Evolutionary conservation across 495 filamentous ascomycete genomes (phyloP).

Genomic region (Aspergillus coremiiformis): DNA sequence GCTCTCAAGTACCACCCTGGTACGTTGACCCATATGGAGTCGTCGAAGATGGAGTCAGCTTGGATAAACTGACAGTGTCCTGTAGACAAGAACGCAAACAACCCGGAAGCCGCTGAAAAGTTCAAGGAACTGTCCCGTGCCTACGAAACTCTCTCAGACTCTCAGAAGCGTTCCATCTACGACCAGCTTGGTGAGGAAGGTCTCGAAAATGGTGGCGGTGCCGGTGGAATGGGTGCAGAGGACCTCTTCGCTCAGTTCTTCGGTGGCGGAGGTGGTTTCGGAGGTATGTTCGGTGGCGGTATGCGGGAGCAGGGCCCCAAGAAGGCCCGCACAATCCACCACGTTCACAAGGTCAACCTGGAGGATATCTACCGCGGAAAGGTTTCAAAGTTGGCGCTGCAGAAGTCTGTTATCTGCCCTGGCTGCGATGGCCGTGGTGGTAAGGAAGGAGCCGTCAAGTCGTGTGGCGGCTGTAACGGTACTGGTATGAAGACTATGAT

Average conservation of each 20-base stretch:
- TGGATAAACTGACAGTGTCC: slow-evolving; percentile 5
- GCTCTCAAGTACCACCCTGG: slow-evolving; percentile 89
- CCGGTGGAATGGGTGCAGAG: slow-evolving; percentile 88
- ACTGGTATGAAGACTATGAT: slow-evolving; percentile 99
- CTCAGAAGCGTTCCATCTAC: slow-evolving; percentile 84
- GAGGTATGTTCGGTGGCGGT: slow-evolving; percentile 78
- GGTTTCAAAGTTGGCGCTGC: slow-evolving; percentile 91
- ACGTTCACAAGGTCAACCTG: slow-evolving; percentile 94
- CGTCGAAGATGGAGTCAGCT: background rate
- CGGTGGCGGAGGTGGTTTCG: slow-evolving; percentile 74
- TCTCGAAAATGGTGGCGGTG: slow-evolving; percentile 76
- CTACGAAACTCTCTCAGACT: slow-evolving; percentile 87
- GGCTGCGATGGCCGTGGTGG: slow-evolving; percentile 94
- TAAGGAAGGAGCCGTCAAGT: slow-evolving; percentile 92
- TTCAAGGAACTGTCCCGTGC: slow-evolving; percentile 97
- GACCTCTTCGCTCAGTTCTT: slow-evolving; percentile 99
- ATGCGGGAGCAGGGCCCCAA: slow-evolving; percentile 79
- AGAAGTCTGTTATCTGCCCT: slow-evolving; percentile 94
- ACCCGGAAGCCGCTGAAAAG: slow-evolving; percentile 88
- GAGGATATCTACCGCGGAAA: slow-evolving; percentile 99
- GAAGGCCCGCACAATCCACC: slow-evolving; percentile 92
- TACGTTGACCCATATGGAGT: slow-evolving; percentile 41
- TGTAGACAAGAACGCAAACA: slow-evolving; percentile 90
- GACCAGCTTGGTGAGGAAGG: slow-evolving; percentile 98
- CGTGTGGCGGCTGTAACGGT: slow-evolving; percentile 84